Conservation (phyloP, 2,329 filamentous ascomycete genomes). For the Herpotrichia juniperi region DNA sequence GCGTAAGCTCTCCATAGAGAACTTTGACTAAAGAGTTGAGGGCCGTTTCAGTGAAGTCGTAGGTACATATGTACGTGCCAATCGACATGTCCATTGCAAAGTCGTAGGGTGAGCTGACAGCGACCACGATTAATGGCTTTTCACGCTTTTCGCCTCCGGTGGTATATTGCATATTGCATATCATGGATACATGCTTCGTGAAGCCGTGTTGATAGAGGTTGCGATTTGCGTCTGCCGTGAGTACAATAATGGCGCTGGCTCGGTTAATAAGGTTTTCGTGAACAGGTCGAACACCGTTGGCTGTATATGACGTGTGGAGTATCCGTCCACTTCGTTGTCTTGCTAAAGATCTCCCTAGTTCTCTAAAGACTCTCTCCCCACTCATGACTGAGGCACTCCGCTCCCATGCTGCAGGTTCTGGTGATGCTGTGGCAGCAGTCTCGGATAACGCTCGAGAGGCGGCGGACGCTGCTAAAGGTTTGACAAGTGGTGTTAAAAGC, state of each 20-base stretch:
- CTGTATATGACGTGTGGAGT: constrained; percentile 92
- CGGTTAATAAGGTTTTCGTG: constrained; percentile 92
- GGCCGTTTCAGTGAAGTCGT: constrained; percentile 93
- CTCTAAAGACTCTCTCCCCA: constrained; percentile 89
- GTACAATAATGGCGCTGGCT: constrained; percentile 84
- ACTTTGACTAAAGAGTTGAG: constrained; percentile 83
- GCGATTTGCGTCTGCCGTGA: constrained; percentile 91
- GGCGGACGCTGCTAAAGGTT: constrained; percentile 88
- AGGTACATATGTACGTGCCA: constrained; percentile 92
- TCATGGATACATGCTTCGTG: constrained; percentile 94
- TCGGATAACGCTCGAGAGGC: constrained; percentile 75
- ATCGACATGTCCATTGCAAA: constrained; percentile 93
- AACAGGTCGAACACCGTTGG: constrained; percentile 87
- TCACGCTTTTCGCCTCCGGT: constrained; percentile 73
- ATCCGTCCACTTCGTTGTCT: constrained; percentile 84
- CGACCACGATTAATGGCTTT: constrained; percentile 88
- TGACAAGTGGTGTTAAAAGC: constrained; percentile 85
- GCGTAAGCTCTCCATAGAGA: constrained; percentile 75
- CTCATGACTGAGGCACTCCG: constrained; percentile 75
- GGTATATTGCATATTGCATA: constrained; percentile 80
- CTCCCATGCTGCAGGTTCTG: constrained; percentile 63
- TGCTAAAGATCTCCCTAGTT: constrained; percentile 86
- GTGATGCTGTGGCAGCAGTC: constrained; percentile 60
- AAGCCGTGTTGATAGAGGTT: constrained; percentile 95
- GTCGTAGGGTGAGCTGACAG: constrained; percentile 94